phyloP scores from a whole-genome alignment of 2,329 filamentous ascomycete species.

The Xylaria sp. region DNA sequence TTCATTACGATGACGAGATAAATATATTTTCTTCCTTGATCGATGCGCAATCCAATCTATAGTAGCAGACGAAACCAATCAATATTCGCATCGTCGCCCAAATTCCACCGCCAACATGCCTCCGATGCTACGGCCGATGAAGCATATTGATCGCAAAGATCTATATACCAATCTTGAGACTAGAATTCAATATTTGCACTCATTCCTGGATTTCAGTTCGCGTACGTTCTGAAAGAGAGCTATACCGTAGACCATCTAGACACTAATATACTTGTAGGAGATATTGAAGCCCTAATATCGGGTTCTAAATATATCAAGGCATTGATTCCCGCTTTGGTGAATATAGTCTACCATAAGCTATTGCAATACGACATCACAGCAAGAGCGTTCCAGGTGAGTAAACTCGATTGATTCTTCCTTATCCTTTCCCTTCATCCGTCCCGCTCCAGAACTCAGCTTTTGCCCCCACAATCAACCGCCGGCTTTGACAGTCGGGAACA shows the following conservation, averaged over 20 bases:
- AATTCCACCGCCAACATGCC: conserved; percentile 40
- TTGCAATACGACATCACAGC: conserved; percentile 85
- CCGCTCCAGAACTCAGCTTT: background rate
- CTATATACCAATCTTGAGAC: conserved; percentile 77
- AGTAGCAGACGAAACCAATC: background rate
- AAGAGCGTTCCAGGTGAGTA: conserved; percentile 67
- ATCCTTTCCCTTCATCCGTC: background rate
- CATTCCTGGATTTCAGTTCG: conserved; percentile 79
- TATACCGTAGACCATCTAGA: background rate
- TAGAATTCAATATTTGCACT: conserved; percentile 77
- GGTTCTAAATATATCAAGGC: conserved; percentile 82
- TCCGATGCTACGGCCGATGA: conserved; percentile 48
- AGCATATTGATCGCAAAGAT: conserved; percentile 76
- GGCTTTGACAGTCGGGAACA: background rate
- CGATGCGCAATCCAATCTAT: background rate
- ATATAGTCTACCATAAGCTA: conserved; percentile 86
- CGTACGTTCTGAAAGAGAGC: conserved; percentile 58
- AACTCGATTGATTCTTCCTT: background rate
- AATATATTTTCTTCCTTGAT: background rate
- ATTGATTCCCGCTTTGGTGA: conserved; percentile 85
- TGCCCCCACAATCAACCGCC: background rate
- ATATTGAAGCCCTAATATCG: conserved; percentile 75
- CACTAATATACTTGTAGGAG: conserved; percentile 60
- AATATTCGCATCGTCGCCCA: background rate
- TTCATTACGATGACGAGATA: conserved; percentile 7